Base-by-base conservation (phyloP, 345 rosid genomes). In the Brassica juncea region DNA sequence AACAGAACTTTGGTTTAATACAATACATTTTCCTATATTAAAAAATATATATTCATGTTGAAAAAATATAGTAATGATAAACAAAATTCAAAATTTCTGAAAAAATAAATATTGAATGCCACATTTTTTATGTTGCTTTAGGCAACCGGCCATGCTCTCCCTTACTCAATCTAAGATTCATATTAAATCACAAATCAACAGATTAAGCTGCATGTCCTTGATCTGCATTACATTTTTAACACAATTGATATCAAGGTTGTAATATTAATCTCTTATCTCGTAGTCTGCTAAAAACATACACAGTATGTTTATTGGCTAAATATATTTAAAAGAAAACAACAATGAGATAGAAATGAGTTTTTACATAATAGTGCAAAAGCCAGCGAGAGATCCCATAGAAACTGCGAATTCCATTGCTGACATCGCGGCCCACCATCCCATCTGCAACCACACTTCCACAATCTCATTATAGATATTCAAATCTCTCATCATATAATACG, bases 321-420 rank as follows among this genome's bases (percentile, higher is more conserved):
- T 47, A 47, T 14, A 14, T 23, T n/a, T n/a, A n/a, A n/a, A n/a
- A n/a, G n/a, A n/a, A n/a, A 34, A 34, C 47, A 39, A 39, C 12
- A 39, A 39, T 2, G 47, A 39, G 16, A 4, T 14, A 14, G 19
- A 47, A 14, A 47, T 54, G 62, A 58, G 14, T 23, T 61, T 72
- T 74, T 42, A 74, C 78, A 74, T 74, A 74, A 74, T 52, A 4
- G 65, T 74, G 71, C 78, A 74, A 65, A 64, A 32, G 25, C 64
- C 3, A 7, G 35, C 1, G 5, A 64, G 27, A 35, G 8, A 11
- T 63, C 71, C 78, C 6, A 34, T 10, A 49, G 34, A 14, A 32
- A 74, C 15, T 16, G 64, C 54, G 2, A 64, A 2, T 19, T 74
- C 71, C 71, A 65, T 65, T 74, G 78, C 71, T 52, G 0, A 8